These are phyloP conservation scores for Crinitomyces ghanaensis DNA, from an alignment of 805 yeast genomes.

Conservation along the genomic window DNA sequence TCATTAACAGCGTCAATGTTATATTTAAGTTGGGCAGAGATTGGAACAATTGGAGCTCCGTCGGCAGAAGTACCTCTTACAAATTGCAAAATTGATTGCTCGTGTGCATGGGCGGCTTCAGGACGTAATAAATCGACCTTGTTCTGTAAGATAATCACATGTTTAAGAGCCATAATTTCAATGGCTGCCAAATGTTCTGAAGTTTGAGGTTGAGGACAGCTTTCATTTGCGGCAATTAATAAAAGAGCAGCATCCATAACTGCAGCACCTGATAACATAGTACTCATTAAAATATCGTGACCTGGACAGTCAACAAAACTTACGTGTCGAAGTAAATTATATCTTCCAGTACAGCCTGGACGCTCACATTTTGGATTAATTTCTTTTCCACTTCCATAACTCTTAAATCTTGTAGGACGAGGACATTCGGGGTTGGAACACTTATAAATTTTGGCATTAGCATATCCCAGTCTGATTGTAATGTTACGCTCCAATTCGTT, in stretches of 20 bases:
- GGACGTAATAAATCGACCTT: slow-evolving; percentile 98
- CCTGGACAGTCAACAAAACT: slow-evolving; percentile 99
- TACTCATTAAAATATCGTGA: slow-evolving; percentile 99
- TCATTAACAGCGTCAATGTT: slow-evolving; percentile 98
- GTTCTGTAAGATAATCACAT: slow-evolving; percentile 91
- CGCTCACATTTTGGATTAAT: slow-evolving; percentile 85
- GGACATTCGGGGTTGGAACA: slow-evolving; percentile 79
- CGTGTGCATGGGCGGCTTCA: slow-evolving; percentile 91
- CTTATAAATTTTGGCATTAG: slow-evolving; percentile 95
- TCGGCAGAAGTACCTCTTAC: slow-evolving; percentile 98
- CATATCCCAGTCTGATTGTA: slow-evolving; percentile 97
- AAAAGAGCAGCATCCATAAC: slow-evolving; percentile 99
- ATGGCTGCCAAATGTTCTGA: slow-evolving; percentile 99
- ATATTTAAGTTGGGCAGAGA: slow-evolving; percentile 96
- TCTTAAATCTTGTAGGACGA: slow-evolving; percentile 89
- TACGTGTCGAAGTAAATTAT: slow-evolving; percentile 86
- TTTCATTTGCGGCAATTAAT: slow-evolving; percentile 95
- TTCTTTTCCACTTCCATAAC: slow-evolving; percentile 91
- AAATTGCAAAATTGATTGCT: slow-evolving; percentile 81
- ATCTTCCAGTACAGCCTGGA: slow-evolving; percentile 82
- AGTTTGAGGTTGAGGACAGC: slow-evolving; percentile 99
- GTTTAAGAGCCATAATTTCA: slow-evolving; percentile 96
- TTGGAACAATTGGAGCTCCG: slow-evolving; percentile 98
- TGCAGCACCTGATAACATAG: slow-evolving; percentile 99
- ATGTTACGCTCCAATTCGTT: slow-evolving; percentile 98